These are phyloP conservation scores for Taphrina flavorubra DNA, from an alignment of 1,139 yeast genomes.

Conservation along the genomic window DNA sequence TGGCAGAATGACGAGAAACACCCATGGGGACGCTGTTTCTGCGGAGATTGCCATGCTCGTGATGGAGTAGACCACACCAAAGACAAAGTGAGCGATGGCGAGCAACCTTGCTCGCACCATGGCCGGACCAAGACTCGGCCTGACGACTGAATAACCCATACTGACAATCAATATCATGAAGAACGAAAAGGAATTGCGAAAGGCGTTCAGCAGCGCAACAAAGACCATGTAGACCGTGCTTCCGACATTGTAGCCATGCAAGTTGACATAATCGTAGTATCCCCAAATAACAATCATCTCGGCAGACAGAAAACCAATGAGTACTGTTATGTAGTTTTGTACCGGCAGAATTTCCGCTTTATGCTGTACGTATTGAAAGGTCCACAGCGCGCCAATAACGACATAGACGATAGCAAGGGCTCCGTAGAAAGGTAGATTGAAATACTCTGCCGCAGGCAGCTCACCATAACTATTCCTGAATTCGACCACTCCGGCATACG, in stretches of 20 bases:
- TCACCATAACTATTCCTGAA: conserved; percentile 49
- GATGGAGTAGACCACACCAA: conserved; percentile 71
- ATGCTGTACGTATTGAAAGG: conserved; percentile 83
- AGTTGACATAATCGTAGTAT: conserved; percentile 81
- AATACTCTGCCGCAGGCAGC: conserved; percentile 86
- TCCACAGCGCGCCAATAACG: conserved; percentile 77
- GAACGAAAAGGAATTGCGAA: conserved; percentile 84
- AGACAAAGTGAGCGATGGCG: conserved; percentile 72
- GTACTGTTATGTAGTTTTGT: conserved; percentile 70
- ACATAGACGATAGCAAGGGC: conserved; percentile 82
- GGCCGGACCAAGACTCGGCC: conserved; percentile 73
- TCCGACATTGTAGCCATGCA: conserved; percentile 62
- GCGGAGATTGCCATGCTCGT: conserved; percentile 66
- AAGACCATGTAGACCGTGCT: conserved; percentile 76
- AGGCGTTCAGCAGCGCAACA: conserved; percentile 77
- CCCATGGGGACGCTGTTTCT: conserved; percentile 53
- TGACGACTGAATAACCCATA: conserved; percentile 91
- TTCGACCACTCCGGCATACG: conserved; percentile 38
- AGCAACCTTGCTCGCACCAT: conserved; percentile 83
- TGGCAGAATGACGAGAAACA: conserved; percentile 63
- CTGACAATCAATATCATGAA: conserved; percentile 84
- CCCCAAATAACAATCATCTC: conserved; percentile 43
- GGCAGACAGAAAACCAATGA: conserved; percentile 31
- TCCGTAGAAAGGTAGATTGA: conserved; percentile 88
- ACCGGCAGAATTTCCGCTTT: conserved; percentile 86